A percentile compares a stretch with the other conserved stretches of the same genome.
phyloP scores from a whole-genome alignment of 2,329 filamentous ascomycete genomes.

The Fusarium dlaminii region DNA sequence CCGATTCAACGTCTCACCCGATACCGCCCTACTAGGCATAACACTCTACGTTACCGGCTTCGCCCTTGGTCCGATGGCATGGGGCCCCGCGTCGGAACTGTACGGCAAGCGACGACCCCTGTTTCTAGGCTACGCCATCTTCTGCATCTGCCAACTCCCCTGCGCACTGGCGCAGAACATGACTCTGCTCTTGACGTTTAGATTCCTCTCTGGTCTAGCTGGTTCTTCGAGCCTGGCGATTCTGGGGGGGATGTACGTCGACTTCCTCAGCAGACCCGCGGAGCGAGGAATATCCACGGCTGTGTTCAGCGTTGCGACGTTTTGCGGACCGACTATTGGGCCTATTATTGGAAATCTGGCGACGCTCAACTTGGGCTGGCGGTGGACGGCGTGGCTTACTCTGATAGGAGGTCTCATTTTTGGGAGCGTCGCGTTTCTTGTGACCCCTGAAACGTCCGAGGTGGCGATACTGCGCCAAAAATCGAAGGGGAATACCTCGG shows the following conservation, averaged over 20 bases:
- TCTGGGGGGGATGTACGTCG: not conserved
- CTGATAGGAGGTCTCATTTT: not conserved
- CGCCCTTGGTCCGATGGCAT: slow-evolving; percentile 76
- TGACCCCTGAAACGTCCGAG: not conserved
- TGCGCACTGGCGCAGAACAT: not conserved
- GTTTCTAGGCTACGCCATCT: not conserved
- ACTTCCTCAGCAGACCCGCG: not conserved
- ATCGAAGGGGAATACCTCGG: not conserved
- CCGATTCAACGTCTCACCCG: not conserved
- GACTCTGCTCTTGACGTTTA: not conserved
- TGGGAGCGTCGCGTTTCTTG: not conserved
- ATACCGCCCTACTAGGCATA: not conserved
- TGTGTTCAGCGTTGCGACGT: not conserved
- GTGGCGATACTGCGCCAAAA: not conserved
- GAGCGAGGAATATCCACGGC: not conserved
- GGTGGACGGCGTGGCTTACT: not conserved
- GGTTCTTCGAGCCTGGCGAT: not conserved
- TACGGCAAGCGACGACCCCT: not conserved
- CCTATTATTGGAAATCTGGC: not conserved
- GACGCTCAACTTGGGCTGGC: not conserved
- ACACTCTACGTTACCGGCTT: slow-evolving; percentile 14
- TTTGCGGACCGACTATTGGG: not conserved
- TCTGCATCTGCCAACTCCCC: not conserved
- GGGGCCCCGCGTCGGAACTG: slow-evolving; percentile 62
- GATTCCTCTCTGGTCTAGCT: not conserved